Percentiles rank a stretch among this genome's conserved stretches.
These are phyloP conservation scores for Scedosporium apiospermum DNA, from an alignment of 2,329 filamentous ascomycete species.

Conservation along the genomic window DNA sequence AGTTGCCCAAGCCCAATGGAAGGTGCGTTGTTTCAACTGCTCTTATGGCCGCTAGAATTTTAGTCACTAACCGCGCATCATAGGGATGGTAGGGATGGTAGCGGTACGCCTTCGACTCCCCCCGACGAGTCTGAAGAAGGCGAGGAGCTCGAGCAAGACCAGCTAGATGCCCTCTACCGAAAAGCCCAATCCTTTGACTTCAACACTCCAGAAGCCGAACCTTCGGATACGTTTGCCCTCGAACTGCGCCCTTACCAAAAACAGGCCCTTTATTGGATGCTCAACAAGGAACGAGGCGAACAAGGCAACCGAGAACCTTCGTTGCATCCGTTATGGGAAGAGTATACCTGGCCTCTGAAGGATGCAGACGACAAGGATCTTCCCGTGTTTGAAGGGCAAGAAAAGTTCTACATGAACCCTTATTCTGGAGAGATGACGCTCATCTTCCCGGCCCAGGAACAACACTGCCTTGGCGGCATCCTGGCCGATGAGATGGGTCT, in stretches of 20 bases:
- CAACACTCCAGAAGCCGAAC: constrained; percentile 76
- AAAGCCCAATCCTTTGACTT: constrained; percentile 98
- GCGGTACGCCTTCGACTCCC: neutral
- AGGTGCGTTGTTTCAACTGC: neutral
- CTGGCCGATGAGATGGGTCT: constrained; percentile 96
- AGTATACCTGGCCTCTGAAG: constrained; percentile 81
- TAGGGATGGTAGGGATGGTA: too few relatives aligned
- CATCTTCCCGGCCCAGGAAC: constrained; percentile 86
- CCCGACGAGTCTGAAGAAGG: constrained; percentile 70
- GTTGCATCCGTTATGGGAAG: constrained; percentile 97
- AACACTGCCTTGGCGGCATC: constrained; percentile 88
- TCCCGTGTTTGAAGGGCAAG: constrained; percentile 52
- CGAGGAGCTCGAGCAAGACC: constrained; percentile 86
- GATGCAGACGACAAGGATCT: constrained; percentile 78
- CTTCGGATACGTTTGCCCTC: constrained; percentile 73
- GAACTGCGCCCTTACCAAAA: constrained; percentile 86
- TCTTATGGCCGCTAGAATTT: neutral
- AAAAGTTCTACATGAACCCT: constrained; percentile 87
- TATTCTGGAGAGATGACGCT: constrained; percentile 92
- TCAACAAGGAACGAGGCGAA: constrained; percentile 79
- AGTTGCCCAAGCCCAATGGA: constrained; percentile 15
- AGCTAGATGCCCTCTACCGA: constrained; percentile 85
- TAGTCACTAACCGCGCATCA: too few relatives aligned
- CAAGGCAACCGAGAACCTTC: constrained; percentile 62
- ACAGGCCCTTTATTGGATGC: constrained; percentile 94